Conservation (phyloP, 2,329 filamentous ascomycete genomes). For the Calonectria naviculata region DNA sequence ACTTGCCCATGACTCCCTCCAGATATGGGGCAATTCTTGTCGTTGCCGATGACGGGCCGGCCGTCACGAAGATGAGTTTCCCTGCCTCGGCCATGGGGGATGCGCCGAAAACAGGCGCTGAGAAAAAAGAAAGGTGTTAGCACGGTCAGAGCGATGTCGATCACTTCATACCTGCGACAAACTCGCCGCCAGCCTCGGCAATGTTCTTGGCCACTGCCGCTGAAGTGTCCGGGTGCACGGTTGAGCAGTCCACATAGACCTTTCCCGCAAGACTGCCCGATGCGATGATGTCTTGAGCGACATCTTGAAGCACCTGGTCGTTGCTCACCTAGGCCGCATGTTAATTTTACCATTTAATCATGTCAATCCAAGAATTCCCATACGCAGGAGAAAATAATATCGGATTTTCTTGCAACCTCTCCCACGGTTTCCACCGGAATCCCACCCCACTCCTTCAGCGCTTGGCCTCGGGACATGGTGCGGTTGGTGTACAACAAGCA, state of each 20-base stretch:
- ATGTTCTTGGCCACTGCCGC: conserved; percentile 43
- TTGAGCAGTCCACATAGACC: conserved; percentile 39
- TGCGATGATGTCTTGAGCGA: conserved; percentile 8
- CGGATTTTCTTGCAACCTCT: conserved; percentile 48
- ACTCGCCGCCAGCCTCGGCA: conserved; percentile 15
- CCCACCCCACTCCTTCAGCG: conserved; percentile 47
- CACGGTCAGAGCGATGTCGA: not conserved
- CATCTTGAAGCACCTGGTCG: conserved; percentile 2
- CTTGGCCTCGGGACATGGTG: conserved; percentile 50
- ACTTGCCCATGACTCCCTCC: conserved; percentile 51
- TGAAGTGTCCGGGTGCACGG: conserved; percentile 41
- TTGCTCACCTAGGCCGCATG: conserved; percentile 2
- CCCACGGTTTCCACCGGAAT: conserved; percentile 47
- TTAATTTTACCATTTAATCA: not conserved
- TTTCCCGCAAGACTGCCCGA: conserved; percentile 22
- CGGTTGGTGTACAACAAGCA: conserved; percentile 52
- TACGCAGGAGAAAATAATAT: conserved; percentile 55
- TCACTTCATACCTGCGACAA: conserved; percentile 14
- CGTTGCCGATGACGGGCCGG: conserved; percentile 46
- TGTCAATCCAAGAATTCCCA: not conserved
- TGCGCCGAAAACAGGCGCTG: conserved; percentile 54
- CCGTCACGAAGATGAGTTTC: conserved; percentile 55
- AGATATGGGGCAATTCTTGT: conserved; percentile 50
- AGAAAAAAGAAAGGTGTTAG: not conserved
- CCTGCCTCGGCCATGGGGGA: conserved; percentile 54